phyloP scores from a whole-genome alignment of 2,329 filamentous ascomycete species.

The Colletotrichum sojae region DNA sequence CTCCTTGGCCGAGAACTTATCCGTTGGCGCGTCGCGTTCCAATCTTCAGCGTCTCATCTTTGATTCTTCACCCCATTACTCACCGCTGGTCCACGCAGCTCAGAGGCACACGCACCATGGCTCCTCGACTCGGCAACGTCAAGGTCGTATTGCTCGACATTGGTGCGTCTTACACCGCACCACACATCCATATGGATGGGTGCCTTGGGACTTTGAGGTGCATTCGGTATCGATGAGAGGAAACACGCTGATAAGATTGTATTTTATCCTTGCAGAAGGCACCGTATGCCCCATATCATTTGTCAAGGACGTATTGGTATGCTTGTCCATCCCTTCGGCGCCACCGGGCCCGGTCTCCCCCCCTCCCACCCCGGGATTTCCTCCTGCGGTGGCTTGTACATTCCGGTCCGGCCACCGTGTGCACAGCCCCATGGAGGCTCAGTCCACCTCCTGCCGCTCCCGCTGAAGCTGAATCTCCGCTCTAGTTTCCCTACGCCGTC shows the following conservation, averaged over 20 bases:
- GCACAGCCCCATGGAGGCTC: conserved; percentile 17
- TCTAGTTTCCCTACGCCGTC: conserved; percentile 84
- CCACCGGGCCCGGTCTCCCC: conserved; percentile 36
- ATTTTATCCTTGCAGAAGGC: conserved; percentile 71
- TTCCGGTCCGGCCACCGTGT: conserved; percentile 28
- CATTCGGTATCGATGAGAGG: conserved; percentile 10
- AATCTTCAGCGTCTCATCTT: conserved; percentile 17
- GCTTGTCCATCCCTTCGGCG: conserved; percentile 51
- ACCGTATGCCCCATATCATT: conserved; percentile 88
- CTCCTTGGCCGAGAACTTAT: neutral
- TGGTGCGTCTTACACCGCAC: conserved; percentile 59
- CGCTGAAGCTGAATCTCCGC: conserved; percentile 7
- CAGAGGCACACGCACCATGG: conserved; percentile 46
- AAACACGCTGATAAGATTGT: conserved; percentile 25
- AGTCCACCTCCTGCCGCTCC: conserved; percentile 12
- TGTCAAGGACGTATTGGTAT: conserved; percentile 86
- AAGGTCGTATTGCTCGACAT: conserved; percentile 71
- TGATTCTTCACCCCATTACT: neutral
- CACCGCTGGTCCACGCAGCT: conserved; percentile 13
- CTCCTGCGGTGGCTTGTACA: conserved; percentile 27
- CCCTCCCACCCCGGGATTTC: conserved; percentile 34
- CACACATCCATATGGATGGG: conserved; percentile 4
- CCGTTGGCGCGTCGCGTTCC: conserved; percentile 26
- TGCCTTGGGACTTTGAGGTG: neutral
- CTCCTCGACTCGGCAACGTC: conserved; percentile 49